Evolutionary conservation across 2,329 filamentous ascomycete genomes (phyloP), one percentile per base, ranked within the genome.

Genomic region (Fusarium secorum): DNA sequence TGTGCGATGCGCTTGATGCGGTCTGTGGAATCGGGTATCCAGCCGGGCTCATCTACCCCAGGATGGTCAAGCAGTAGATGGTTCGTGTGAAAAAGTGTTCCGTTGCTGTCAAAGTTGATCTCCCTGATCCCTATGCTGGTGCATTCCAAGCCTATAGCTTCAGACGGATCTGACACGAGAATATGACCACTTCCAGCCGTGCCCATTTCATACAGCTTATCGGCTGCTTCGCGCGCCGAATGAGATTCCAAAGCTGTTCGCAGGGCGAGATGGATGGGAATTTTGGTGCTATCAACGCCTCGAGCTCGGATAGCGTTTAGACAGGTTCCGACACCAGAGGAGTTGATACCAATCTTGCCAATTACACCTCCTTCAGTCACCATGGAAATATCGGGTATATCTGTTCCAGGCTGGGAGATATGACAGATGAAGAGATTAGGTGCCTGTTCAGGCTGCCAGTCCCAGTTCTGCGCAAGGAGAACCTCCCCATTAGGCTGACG

Each of bases 271-370:
- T 91, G 89, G n/a, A 89, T 85, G 0, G 90, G 89, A 5, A 91
- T 72, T 11, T 83, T 84, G 1, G 46, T 51, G 2, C 38, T 52
- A 72, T 88, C 82, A 51, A 90, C 84, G 2, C 88, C 88, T 4
- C 83, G 82, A 7, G 87, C 87, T 41, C 84, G 83, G 65, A 91
- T 89, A 1, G 89, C 90, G 66, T 91, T 91, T 13, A 91, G 80
- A 45, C 85, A 86, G 1, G 86, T 85, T 0, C 88, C 89, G 0
- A 91, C 87, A 1, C 89, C 88, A 0, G 77, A 74, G 20, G 79
- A 81, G 73, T 92, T 92, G 70, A 91, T 81, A 0, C 90, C 90
- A 26, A 91, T 90, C 77, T 92, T 92, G 18, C 88, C 89, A 36
- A 91, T 85, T 26, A 90, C 84, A 18, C 88, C 88, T 0, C 85